A percentile compares a stretch with the other conserved stretches of the same genome.
Conservation (phyloP, 768 basidiomycete genomes). For the Zangia roseola region DNA sequence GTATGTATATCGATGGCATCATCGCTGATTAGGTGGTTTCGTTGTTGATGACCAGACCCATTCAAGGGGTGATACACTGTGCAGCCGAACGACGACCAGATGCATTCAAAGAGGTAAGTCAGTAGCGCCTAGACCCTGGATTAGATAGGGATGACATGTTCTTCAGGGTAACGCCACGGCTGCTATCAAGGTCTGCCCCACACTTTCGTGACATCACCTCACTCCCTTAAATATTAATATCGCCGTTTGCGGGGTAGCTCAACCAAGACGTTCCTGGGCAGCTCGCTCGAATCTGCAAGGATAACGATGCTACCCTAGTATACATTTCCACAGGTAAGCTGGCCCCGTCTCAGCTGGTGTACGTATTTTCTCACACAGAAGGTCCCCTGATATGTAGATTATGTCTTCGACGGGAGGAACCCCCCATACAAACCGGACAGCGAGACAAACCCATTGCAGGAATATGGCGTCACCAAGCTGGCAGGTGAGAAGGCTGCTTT, state of each 20-base stretch:
- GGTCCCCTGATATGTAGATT: slow-evolving; percentile 51
- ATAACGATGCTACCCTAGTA: slow-evolving; percentile 66
- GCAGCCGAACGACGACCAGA: slow-evolving; percentile 94
- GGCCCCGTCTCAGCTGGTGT: not conserved
- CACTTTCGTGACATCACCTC: not conserved
- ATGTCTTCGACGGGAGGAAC: slow-evolving; percentile 93
- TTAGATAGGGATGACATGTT: not conserved
- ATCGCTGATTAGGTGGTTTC: not conserved
- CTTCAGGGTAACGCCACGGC: slow-evolving; percentile 57
- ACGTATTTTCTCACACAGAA: slow-evolving; percentile 7
- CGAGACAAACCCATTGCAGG: slow-evolving; percentile 77
- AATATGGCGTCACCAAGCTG: slow-evolving; percentile 85
- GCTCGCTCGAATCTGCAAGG: slow-evolving; percentile 65
- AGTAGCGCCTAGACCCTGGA: too few relatives aligned
- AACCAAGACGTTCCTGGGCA: slow-evolving; percentile 75
- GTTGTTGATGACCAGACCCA: not conserved
- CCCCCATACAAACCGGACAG: slow-evolving; percentile 84
- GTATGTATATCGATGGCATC: slow-evolving; percentile 40
- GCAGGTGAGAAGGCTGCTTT: slow-evolving; percentile 84
- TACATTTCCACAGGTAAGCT: slow-evolving; percentile 87
- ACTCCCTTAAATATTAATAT: not conserved
- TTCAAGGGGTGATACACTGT: slow-evolving; percentile 85
- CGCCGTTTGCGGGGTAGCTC: slow-evolving; percentile 45
- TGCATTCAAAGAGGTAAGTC: slow-evolving; percentile 79
- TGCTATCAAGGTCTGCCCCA: slow-evolving; percentile 51